phyloP scores from a whole-genome alignment of 352 stramenopile genomes.

The Phytophthora lateralis region DNA sequence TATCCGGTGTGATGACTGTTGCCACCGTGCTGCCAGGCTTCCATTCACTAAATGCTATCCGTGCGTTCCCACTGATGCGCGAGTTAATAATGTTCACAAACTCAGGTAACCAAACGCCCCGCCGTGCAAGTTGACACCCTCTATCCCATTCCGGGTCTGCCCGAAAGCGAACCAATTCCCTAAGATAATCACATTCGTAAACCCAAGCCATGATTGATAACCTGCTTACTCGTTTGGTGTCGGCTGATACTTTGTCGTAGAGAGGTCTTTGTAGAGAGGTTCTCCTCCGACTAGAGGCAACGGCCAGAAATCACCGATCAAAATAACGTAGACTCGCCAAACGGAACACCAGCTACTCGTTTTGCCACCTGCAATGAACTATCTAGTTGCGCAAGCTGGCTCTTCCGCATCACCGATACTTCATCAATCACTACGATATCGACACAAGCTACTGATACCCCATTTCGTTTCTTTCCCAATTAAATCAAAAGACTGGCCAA shows the following conservation, averaged over 20 bases:
- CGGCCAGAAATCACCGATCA: conserved; percentile 7
- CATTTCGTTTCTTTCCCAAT: background rate
- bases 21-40: too few relatives aligned
- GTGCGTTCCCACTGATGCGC: background rate
- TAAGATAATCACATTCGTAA: too few relatives aligned
- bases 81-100: background rate
- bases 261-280: conserved; percentile 2
- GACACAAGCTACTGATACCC: background rate
- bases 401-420: conserved; percentile 5
- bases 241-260: too few relatives aligned
- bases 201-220: too few relatives aligned
- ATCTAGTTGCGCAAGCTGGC: conserved; percentile 2
- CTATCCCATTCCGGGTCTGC: background rate
- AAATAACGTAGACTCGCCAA: conserved; percentile 4
- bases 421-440: conserved; percentile 1
- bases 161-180: too few relatives aligned
- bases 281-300: conserved; percentile 2
- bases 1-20: too few relatives aligned
- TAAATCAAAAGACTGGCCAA: background rate
- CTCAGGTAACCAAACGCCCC: background rate
- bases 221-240: background rate
- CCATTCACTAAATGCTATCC: too few relatives aligned
- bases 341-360: background rate
- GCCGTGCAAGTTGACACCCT: background rate
- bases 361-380: background rate